Base-by-base conservation (phyloP, 2,329 filamentous ascomycete species). In the Nemania abortiva region DNA sequence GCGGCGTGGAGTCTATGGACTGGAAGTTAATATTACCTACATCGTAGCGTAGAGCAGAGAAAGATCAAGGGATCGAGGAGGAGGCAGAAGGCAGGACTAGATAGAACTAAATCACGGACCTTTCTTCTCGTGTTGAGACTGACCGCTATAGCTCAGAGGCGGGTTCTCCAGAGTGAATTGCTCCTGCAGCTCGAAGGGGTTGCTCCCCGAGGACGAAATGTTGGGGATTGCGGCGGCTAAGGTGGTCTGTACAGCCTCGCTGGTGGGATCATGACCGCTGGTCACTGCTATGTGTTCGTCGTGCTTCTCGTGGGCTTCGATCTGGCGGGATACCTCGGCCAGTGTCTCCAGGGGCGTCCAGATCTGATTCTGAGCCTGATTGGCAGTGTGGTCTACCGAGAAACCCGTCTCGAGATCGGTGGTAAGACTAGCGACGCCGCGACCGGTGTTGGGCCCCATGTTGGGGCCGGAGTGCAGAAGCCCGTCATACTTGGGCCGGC, bases 341-440 rank as follows among this genome's bases (percentile, higher is more conserved):
- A 97, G 85, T 5, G 94, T 94, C 78, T 97, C 93, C 45, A 97
- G 84, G 1, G 93, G 92, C 70, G 93, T 94, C 86, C 94, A 93
- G 72, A 78, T 77, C 66, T 79, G 76, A 1, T 85, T 84, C 7
- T 84, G 76, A 24, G 82, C 80, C 34, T 68, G 57, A 31, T 15
- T 52, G 22, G 54, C 22, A 6, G 22, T 39, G 10, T 57, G 61
- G 47, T 42, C 55, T 5, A 58, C 6, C 18, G 61, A 57, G 53
- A 71, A 13, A 9, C 55, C 34, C 29, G 54, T 50, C 11, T 55
- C 50, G 47, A 70, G 7, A 10, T 18, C 49, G 7, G 60, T 65
- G 55, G 56, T 69, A 64, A 61, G 10, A n/a, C 61, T 11, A 42
- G 45, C 34, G 20, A n/a, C n/a, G n/a, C 39, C 27, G 49, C 70